Evolutionary conservation across 2,329 filamentous ascomycete species (phyloP).

Genomic region (Ciborinia camelliae): DNA sequence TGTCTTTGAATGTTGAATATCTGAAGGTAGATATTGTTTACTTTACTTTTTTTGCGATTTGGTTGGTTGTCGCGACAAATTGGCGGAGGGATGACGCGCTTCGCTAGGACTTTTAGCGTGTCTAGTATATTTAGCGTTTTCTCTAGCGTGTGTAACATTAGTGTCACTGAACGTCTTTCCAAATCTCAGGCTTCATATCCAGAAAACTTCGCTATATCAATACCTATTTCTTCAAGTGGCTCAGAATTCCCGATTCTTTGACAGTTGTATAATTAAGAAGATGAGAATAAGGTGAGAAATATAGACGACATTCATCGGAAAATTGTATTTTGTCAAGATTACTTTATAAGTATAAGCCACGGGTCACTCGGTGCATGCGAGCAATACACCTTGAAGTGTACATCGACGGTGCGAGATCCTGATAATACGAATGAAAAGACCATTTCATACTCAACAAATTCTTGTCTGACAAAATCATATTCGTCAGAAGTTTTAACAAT

Average conservation of each 20-base stretch:
- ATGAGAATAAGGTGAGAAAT: not conserved
- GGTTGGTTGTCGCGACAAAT: conserved; percentile 11
- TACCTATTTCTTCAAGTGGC: not conserved
- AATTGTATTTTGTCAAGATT: not conserved
- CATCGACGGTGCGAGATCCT: not conserved
- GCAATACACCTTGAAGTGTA: not conserved
- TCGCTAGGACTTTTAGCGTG: not conserved
- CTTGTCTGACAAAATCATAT: not conserved
- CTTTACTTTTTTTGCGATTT: not conserved
- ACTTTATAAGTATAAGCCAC: not conserved
- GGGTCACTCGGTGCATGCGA: not conserved
- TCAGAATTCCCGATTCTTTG: not conserved
- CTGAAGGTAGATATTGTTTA: not conserved
- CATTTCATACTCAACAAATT: not conserved
- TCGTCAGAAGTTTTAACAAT: not conserved
- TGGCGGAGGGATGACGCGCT: not conserved
- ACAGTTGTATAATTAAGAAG: not conserved
- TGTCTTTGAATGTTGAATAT: not conserved
- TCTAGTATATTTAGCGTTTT: not conserved
- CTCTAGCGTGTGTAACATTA: not conserved
- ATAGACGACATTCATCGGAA: not conserved
- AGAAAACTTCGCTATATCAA: not conserved
- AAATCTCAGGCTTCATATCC: not conserved
- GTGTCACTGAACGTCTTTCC: not conserved
- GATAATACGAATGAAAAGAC: not conserved